A percentile compares a stretch with the other conserved stretches of the same genome.
phyloP scores from a whole-genome alignment of 2,329 filamentous ascomycete genomes.

The Pestalotiopsis sp. region DNA sequence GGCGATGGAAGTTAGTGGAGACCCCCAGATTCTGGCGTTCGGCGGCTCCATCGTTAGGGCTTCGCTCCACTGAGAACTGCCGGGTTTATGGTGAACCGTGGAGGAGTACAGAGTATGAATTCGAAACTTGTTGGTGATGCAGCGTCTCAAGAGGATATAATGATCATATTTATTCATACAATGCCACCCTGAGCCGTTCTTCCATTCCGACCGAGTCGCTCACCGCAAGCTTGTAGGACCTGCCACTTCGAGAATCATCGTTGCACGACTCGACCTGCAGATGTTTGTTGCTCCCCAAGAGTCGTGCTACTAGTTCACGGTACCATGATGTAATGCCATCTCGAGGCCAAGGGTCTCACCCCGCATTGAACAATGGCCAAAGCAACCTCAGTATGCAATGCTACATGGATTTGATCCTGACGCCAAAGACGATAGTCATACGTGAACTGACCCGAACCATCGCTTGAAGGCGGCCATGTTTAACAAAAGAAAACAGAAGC shows the following conservation, averaged over 20 bases:
- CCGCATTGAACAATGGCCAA: not conserved
- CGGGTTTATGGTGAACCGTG: not conserved
- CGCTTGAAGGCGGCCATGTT: too few species aligned
- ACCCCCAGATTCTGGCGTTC: not conserved
- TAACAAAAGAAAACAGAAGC: too few species aligned
- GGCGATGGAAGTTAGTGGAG: constrained; percentile 1
- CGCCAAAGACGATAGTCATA: not conserved
- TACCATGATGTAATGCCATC: not conserved
- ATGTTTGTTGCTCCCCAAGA: not conserved
- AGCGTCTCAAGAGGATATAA: not conserved
- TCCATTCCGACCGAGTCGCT: not conserved
- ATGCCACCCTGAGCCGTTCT: not conserved
- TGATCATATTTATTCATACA: not conserved
- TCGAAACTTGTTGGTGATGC: not conserved
- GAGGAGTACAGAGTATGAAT: not conserved
- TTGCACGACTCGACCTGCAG: not conserved
- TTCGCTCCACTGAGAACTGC: not conserved
- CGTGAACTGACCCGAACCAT: too few species aligned
- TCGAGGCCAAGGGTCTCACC: not conserved
- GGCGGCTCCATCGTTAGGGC: constrained; percentile 1
- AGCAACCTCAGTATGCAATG: not conserved
- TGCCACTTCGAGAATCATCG: not conserved
- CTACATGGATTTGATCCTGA: not conserved
- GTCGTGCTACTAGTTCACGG: not conserved
- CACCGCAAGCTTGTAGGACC: not conserved